Conservation (phyloP, 768 basidiomycete species). For the Lactifluus echinatus region DNA sequence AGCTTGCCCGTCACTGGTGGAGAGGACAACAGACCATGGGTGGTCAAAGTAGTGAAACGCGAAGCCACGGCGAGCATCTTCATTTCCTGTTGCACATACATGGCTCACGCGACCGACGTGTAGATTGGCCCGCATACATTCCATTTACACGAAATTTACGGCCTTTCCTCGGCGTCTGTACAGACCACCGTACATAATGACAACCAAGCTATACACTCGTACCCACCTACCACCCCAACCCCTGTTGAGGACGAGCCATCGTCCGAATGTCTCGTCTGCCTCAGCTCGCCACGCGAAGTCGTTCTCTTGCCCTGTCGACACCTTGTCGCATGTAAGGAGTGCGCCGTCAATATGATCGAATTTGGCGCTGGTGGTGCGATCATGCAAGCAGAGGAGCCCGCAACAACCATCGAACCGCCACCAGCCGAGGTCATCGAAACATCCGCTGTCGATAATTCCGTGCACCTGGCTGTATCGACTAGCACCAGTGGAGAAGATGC, state of each 20-base stretch:
- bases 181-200: slow-evolving; percentile 29
- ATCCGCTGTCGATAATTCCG: background rate
- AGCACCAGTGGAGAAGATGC: slow-evolving; percentile 21
- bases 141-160: slow-evolving; percentile 93
- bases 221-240: slow-evolving; percentile 34
- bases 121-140: slow-evolving; percentile 91
- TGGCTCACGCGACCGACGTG: background rate
- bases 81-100: background rate
- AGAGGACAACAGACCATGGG: slow-evolving; percentile 64
- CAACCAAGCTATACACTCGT: slow-evolving; percentile 38
- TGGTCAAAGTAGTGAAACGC: slow-evolving; percentile 86
- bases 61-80: slow-evolving; percentile 62
- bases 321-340: slow-evolving; percentile 91
- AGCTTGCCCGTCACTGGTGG: slow-evolving; percentile 27
- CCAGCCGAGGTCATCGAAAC: slow-evolving; percentile 25
- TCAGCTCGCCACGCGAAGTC: slow-evolving; percentile 82
- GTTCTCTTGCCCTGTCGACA: slow-evolving; percentile 90
- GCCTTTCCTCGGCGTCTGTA: slow-evolving; percentile 51
- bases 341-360: slow-evolving; percentile 95
- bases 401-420: slow-evolving; percentile 26
- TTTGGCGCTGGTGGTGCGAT: slow-evolving; percentile 91
- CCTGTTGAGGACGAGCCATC: slow-evolving; percentile 58
- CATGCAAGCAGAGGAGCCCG: slow-evolving; percentile 42
- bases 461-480: slow-evolving; percentile 26
- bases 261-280: slow-evolving; percentile 86